These are phyloP conservation scores for Vigna hirtella DNA, from an alignment of 306 rosid species.

Conservation along the genomic window DNA sequence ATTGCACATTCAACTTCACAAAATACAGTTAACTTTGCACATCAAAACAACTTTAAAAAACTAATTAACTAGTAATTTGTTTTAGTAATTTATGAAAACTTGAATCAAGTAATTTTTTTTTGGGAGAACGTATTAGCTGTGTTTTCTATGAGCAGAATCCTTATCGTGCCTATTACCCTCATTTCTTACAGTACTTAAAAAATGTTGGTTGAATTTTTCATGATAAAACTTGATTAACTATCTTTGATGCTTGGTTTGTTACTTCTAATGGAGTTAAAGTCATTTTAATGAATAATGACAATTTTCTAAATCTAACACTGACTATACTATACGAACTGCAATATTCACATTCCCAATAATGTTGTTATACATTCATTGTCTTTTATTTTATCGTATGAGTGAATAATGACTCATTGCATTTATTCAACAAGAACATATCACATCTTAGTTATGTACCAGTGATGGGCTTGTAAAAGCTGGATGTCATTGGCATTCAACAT, in stretches of 20 bases:
- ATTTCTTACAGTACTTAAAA: neutral
- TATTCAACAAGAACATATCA: neutral
- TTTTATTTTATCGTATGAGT: neutral
- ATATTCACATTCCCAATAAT: neutral
- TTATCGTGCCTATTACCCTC: conserved; percentile 6
- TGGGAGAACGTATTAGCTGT: neutral
- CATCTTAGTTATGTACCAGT: neutral
- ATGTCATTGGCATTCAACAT: neutral
- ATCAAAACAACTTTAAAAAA: conserved; percentile 10
- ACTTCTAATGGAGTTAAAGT: neutral
- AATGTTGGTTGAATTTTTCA: conserved; percentile 19
- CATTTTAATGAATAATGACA: neutral
- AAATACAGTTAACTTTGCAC: conserved; percentile 21
- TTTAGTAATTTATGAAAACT: conserved; percentile 18
- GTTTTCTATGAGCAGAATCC: conserved; percentile 14
- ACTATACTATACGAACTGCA: neutral
- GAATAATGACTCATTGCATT: neutral
- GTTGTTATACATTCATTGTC: neutral
- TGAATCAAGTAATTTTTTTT: neutral
- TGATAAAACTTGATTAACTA: neutral
- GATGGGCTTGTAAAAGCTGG: neutral
- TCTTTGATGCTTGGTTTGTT: conserved; percentile 3
- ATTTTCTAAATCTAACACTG: neutral
- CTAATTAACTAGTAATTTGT: neutral
- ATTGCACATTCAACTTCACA: conserved; percentile 16